Percentiles rank a stretch among this genome's conserved stretches.
These are phyloP conservation scores for Kluyveromyces sp. DNA, from an alignment of 1,139 yeast species.

Conservation along the genomic window DNA sequence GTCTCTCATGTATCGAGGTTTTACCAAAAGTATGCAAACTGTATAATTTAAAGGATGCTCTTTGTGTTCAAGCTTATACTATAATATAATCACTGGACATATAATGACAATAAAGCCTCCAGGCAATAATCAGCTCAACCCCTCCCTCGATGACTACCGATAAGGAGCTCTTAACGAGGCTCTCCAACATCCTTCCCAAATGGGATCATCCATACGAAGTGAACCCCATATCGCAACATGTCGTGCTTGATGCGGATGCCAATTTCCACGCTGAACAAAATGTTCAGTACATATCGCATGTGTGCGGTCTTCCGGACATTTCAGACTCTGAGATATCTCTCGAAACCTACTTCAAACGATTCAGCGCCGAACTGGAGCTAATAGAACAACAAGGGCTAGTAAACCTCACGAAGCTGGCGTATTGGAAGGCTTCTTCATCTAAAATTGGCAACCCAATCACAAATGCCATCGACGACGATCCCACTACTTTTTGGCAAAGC, in stretches of 20 bases:
- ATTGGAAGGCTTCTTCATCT: slow-evolving; percentile 76
- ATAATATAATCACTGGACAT: too few relatives aligned
- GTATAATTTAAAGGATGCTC: too few relatives aligned
- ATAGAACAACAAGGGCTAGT: slow-evolving; percentile 27
- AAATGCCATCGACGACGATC: slow-evolving; percentile 68
- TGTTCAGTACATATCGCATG: slow-evolving; percentile 9
- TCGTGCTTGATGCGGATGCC: slow-evolving; percentile 1
- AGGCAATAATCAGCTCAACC: too few relatives aligned
- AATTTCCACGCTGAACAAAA: not conserved
- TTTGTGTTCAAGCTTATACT: too few relatives aligned
- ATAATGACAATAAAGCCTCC: too few relatives aligned
- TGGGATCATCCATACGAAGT: slow-evolving; percentile 5
- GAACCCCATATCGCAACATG: slow-evolving; percentile 4
- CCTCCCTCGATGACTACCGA: slow-evolving; percentile 7
- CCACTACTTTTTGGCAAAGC: slow-evolving; percentile 85
- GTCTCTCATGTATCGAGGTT: too few relatives aligned
- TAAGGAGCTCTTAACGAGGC: slow-evolving; percentile 1
- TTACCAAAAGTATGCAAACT: too few relatives aligned
- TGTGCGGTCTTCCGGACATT: slow-evolving; percentile 4
- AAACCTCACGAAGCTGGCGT: slow-evolving; percentile 76
- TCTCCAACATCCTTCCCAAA: slow-evolving; percentile 1
- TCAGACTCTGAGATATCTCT: slow-evolving; percentile 11
- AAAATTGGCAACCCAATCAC: slow-evolving; percentile 69
- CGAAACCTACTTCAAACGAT: slow-evolving; percentile 17
- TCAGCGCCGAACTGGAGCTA: slow-evolving; percentile 19